Conservation (phyloP, 768 basidiomycete genomes). For the Cyclocybe cylindracea region DNA sequence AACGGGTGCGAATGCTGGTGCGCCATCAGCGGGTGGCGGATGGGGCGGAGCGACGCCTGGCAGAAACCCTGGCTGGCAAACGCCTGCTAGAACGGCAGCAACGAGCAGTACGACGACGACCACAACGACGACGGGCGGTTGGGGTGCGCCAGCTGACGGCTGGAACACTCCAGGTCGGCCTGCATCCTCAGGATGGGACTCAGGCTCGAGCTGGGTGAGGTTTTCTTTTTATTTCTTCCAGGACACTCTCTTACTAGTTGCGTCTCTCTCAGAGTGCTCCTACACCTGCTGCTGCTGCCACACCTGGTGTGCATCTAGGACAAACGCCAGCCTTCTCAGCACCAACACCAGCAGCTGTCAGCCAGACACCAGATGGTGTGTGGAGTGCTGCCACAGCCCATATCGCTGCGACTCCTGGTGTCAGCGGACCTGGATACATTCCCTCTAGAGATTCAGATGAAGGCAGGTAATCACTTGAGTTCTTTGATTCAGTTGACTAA, state of each 20-base stretch:
- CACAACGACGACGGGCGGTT: conserved; percentile 7
- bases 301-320: conserved; percentile 36
- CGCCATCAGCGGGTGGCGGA: conserved; percentile 29
- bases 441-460: conserved; percentile 4
- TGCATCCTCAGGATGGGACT: background rate
- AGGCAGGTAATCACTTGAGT: conserved; percentile 9
- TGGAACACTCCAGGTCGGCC: conserved; percentile 14
- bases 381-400: conserved; percentile 17
- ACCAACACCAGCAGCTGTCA: conserved; percentile 37
- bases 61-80: conserved; percentile 24
- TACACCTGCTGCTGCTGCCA: conserved; percentile 50
- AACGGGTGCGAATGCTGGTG: conserved; percentile 40
- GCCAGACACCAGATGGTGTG: conserved; percentile 27
- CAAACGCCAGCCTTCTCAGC: conserved; percentile 36
- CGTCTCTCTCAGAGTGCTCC: conserved; percentile 42
- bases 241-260: background rate
- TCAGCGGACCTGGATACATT: conserved; percentile 8
- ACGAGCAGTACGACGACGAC: too few species aligned
- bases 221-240: conserved; percentile 3
- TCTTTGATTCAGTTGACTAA: background rate
- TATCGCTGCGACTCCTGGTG: conserved; percentile 38
- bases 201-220: conserved; percentile 28
- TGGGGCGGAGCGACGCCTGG: conserved; percentile 53
- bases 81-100: conserved; percentile 15
- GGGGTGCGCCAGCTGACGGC: conserved; percentile 30